Conservation (phyloP, 1,139 yeast genomes). For the Nadsonia starkeyi-henricii region DNA sequence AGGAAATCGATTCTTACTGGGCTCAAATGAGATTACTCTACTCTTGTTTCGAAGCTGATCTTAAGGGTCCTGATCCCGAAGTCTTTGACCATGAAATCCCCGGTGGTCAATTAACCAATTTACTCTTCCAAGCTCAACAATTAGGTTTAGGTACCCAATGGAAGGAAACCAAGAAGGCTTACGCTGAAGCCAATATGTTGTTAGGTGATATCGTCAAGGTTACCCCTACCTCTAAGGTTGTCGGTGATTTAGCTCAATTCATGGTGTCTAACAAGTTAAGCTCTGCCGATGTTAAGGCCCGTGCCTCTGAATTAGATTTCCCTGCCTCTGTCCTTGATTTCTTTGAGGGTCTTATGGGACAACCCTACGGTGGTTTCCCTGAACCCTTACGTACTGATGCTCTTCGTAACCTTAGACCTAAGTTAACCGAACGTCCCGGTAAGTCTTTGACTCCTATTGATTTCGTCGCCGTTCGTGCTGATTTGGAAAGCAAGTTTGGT, state of each 20-base stretch:
- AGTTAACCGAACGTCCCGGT: constrained; percentile 84
- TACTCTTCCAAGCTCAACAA: constrained; percentile 97
- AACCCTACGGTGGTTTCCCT: constrained; percentile 99
- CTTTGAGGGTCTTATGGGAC: constrained; percentile 98
- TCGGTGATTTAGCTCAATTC: constrained; percentile 96
- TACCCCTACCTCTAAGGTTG: constrained; percentile 97
- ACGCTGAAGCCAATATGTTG: constrained; percentile 75
- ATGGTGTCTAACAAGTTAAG: constrained; percentile 91
- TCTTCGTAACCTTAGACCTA: constrained; percentile 78
- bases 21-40: constrained; percentile 94
- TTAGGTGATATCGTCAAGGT: constrained; percentile 96
- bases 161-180: constrained; percentile 89
- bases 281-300: constrained; percentile 69
- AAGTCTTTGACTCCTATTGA: constrained; percentile 74
- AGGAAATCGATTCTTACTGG: constrained; percentile 90
- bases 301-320: constrained; percentile 88
- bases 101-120: constrained; percentile 96
- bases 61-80: constrained; percentile 99
- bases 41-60: constrained; percentile 94
- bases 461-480: constrained; percentile 53
- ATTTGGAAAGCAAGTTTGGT: constrained; percentile 39
- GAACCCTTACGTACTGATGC: constrained; percentile 92
- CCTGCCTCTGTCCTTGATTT: constrained; percentile 96
- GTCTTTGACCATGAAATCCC: constrained; percentile 97
- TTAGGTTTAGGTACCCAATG: constrained; percentile 94